Evolutionary conservation across 805 yeast species (phyloP).

Genomic region (Saturnispora gosingensis): DNA sequence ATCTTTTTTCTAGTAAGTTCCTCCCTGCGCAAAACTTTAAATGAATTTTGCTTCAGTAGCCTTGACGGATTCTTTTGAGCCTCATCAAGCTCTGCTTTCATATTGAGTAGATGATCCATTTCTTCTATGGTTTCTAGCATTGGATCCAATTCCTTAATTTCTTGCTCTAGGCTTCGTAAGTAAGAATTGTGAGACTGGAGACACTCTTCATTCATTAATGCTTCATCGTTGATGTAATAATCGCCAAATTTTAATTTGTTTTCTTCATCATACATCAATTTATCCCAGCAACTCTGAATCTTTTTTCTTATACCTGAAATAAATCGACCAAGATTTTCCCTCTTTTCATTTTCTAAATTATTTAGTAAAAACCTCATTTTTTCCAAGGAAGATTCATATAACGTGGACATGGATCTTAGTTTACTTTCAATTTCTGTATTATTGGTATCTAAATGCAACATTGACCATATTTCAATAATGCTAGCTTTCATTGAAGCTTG

Average conservation of each 20-base stretch:
- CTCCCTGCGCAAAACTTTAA: conserved; percentile 70
- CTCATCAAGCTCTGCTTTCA: conserved; percentile 53
- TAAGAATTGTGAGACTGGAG: conserved; percentile 60
- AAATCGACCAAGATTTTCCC: conserved; percentile 56
- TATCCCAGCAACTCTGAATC: conserved; percentile 54
- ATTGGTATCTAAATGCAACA: conserved; percentile 37
- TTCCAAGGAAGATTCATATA: conserved; percentile 39
- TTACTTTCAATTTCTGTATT: conserved; percentile 26
- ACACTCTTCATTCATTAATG: conserved; percentile 44
- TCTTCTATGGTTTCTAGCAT: conserved; percentile 48
- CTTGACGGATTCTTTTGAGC: conserved; percentile 77
- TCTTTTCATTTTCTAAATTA: conserved; percentile 50
- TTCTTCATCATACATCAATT: conserved; percentile 46
- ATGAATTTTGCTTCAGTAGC: conserved; percentile 63
- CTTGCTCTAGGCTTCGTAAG: conserved; percentile 39
- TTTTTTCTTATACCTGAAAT: conserved; percentile 51
- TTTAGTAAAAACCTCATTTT: conserved; percentile 47
- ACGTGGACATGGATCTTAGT: conserved; percentile 33
- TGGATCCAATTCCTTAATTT: conserved; percentile 42
- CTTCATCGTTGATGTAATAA: conserved; percentile 29
- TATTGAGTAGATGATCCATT: conserved; percentile 46
- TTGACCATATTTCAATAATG: conserved; percentile 27
- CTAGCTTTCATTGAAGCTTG: conserved; percentile 21
- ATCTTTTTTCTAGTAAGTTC: conserved; percentile 66
- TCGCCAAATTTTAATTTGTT: conserved; percentile 42